Evolutionary conservation across 495 filamentous ascomycete species (phyloP).

Genomic region (Glonium stellatum): DNA sequence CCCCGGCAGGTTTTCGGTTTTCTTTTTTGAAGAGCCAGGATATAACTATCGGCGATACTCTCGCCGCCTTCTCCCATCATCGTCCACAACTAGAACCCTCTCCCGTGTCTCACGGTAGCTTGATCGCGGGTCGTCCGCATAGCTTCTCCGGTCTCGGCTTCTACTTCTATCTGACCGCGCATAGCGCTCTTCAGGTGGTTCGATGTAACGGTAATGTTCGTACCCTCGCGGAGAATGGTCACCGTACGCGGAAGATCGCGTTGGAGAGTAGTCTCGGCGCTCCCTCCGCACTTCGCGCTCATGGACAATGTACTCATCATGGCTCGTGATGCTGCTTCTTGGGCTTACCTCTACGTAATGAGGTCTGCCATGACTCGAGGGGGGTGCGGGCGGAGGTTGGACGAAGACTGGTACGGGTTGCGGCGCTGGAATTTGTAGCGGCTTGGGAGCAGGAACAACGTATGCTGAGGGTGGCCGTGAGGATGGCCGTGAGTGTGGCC

Average conservation of each 20-base stretch:
- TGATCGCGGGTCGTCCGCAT: conserved; percentile 23
- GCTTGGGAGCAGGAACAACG: conserved; percentile 25
- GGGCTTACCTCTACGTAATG: conserved; percentile 36
- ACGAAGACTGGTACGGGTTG: conserved; percentile 32
- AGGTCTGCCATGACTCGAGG: conserved; percentile 1
- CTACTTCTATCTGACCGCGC: conserved; percentile 15
- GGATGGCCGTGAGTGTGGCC: conserved; percentile 13
- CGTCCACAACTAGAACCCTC: conserved; percentile 27
- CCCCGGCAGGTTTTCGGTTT: background rate
- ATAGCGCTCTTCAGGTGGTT: conserved; percentile 28
- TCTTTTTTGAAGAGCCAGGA: background rate
- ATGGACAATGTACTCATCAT: conserved; percentile 28
- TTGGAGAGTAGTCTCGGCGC: conserved; percentile 26
- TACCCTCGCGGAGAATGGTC: conserved; percentile 21
- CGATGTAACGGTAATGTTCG: conserved; percentile 35
- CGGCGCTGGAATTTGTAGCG: conserved; percentile 22
- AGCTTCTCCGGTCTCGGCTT: conserved; percentile 21
- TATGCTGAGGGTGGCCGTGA: conserved; percentile 10
- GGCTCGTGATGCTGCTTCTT: conserved; percentile 23
- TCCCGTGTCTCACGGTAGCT: conserved; percentile 21
- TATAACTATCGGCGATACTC: conserved; percentile 26
- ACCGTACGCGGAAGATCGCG: background rate
- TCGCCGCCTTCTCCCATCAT: conserved; percentile 25
- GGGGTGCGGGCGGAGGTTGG: conserved; percentile 20
- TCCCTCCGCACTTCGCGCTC: conserved; percentile 31